Percentiles rank a stretch among this genome's conserved stretches.
Evolutionary conservation across 345 rosid genomes (phyloP).

Genomic region (Combretum micranthum): DNA sequence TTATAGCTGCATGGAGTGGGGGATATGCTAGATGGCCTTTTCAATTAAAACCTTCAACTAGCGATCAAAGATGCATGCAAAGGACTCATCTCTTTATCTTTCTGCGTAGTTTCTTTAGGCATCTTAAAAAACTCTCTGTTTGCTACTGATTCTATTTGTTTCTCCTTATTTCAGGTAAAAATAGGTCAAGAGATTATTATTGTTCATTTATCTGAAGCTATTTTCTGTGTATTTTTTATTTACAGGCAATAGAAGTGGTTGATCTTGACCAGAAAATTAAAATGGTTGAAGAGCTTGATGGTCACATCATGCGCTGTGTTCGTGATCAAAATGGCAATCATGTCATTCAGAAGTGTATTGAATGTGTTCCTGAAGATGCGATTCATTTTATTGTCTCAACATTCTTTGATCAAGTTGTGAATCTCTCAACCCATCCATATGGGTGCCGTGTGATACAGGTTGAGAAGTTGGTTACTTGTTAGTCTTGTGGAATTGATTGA

Average conservation of each 20-base stretch:
- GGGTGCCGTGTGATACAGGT: constrained; percentile 74
- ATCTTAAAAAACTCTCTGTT: background rate
- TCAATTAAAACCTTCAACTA: no score
- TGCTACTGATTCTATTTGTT: background rate
- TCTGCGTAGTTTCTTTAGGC: background rate
- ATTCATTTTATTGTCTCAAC: constrained; percentile 40
- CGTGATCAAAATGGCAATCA: constrained; percentile 79
- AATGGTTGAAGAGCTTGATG: constrained; percentile 61
- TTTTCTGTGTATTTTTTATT: constrained; percentile 2
- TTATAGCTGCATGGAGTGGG: no score
- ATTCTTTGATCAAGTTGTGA: constrained; percentile 47
- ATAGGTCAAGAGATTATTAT: no score
- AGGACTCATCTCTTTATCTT: background rate
- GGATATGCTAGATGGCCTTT: no score
- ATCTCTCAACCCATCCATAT: constrained; percentile 59
- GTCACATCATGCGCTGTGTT: constrained; percentile 52
- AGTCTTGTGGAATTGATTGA: background rate
- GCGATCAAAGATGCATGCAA: background rate
- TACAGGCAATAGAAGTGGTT: constrained; percentile 56
- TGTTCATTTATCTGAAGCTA: no score
- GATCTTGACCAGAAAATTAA: constrained; percentile 56
- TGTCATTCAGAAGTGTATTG: constrained; percentile 66
- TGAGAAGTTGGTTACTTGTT: background rate
- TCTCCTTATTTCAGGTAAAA: no score
- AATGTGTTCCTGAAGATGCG: constrained; percentile 53